Evolutionary conservation across 306 rosid species (phyloP).

Genomic region (Gillenia trifoliata): DNA sequence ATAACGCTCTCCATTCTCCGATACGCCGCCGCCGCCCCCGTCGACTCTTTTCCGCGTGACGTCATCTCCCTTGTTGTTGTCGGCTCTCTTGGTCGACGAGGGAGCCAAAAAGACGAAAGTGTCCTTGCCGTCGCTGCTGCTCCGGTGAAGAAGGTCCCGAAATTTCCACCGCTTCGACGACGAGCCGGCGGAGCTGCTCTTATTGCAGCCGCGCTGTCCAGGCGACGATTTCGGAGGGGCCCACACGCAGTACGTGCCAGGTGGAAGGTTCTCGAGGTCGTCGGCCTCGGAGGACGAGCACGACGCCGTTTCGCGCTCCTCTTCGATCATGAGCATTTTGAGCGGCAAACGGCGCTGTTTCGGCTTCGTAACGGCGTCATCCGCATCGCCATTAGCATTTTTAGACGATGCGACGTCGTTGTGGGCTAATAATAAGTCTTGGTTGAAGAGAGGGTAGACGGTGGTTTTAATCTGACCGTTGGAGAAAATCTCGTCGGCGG

Average conservation of each 20-base stretch:
- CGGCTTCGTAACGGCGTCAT: background rate
- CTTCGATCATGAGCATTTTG: slow-evolving; percentile 69
- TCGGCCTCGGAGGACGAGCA: slow-evolving; percentile 59
- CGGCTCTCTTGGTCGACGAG: slow-evolving; percentile 17
- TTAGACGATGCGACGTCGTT: background rate
- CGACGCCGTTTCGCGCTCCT: slow-evolving; percentile 56
- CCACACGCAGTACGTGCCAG: slow-evolving; percentile 72
- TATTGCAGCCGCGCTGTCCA: slow-evolving; percentile 31
- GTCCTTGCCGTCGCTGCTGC: slow-evolving; percentile 51
- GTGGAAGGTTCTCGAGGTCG: slow-evolving; percentile 40
- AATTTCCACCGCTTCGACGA: slow-evolving; percentile 74
- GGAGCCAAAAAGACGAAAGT: slow-evolving; percentile 11
- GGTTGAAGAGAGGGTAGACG: slow-evolving; percentile 54
- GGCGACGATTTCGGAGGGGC: slow-evolving; percentile 27
- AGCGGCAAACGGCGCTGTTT: slow-evolving; percentile 47
- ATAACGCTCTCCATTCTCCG: background rate
- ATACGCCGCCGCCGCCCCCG: background rate
- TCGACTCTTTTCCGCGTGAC: slow-evolving; percentile 1
- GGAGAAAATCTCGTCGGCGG: slow-evolving; percentile 82
- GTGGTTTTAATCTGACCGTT: slow-evolving; percentile 73
- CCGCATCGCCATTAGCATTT: slow-evolving; percentile 11
- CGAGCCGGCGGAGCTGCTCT: slow-evolving; percentile 42
- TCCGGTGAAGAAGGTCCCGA: slow-evolving; percentile 45
- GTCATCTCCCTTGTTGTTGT: slow-evolving; percentile 1
- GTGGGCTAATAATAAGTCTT: slow-evolving; percentile 19